phyloP scores from a whole-genome alignment of 305 asterid genomes.

The Solanum hybrid region DNA sequence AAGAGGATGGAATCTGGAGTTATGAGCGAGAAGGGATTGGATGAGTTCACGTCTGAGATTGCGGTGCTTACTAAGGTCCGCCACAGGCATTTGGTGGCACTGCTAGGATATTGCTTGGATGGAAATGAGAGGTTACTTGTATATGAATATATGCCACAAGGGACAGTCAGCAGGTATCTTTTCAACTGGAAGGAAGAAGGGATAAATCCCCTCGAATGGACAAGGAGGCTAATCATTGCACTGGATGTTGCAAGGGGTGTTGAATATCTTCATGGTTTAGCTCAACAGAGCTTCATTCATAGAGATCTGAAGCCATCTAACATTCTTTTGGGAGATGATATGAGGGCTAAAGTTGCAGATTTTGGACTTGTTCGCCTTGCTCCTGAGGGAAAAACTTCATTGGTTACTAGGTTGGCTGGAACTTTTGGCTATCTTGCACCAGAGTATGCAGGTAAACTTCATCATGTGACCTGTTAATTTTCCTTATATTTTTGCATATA shows the following conservation, averaged over 20 bases:
- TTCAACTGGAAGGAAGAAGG: constrained; percentile 77
- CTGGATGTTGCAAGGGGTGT: constrained; percentile 96
- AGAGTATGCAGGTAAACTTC: constrained; percentile 77
- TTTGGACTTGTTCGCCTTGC: constrained; percentile 95
- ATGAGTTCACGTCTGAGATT: constrained; percentile 84
- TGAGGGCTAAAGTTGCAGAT: constrained; percentile 94
- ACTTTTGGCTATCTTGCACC: constrained; percentile 99
- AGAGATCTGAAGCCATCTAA: constrained; percentile 93
- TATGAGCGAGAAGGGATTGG: constrained; percentile 74
- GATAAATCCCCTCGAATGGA: constrained; percentile 83
- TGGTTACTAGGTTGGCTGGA: constrained; percentile 84
- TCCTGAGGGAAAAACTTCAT: constrained; percentile 81
- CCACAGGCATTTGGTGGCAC: constrained; percentile 89
- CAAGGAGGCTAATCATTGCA: constrained; percentile 68
- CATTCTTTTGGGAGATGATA: constrained; percentile 87
- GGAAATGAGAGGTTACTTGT: constrained; percentile 78
- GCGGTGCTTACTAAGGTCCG: constrained; percentile 86
- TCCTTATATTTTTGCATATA: neutral
- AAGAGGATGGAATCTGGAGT: constrained; percentile 92
- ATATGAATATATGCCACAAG: constrained; percentile 92
- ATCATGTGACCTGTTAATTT: neutral
- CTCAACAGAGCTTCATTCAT: constrained; percentile 89
- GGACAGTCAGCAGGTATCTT: constrained; percentile 75
- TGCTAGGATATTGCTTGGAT: constrained; percentile 84
- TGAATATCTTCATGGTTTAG: constrained; percentile 83